These are phyloP conservation scores for Candida silvicultrix DNA, from an alignment of 805 yeast species.

Conservation along the genomic window DNA sequence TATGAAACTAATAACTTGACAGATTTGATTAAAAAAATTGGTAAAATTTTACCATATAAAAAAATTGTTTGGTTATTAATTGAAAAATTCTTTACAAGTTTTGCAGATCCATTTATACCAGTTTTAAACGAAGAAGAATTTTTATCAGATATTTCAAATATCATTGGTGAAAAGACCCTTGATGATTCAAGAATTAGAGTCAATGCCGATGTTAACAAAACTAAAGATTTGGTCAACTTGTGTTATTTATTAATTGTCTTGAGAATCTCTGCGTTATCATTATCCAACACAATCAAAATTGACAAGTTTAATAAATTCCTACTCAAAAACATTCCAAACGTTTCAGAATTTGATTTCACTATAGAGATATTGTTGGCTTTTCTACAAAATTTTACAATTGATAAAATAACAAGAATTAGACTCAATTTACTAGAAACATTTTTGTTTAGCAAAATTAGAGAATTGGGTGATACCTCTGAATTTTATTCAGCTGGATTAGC, in stretches of 20 bases:
- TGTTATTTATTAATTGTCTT: constrained; percentile 10
- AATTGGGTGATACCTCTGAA: not conserved
- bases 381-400: constrained; percentile 3
- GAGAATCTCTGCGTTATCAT: constrained; percentile 14
- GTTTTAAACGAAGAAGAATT: constrained; percentile 50
- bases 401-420: constrained; percentile 7
- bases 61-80: constrained; percentile 50
- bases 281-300: constrained; percentile 7
- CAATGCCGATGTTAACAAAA: constrained; percentile 13
- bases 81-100: constrained; percentile 37
- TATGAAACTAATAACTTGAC: constrained; percentile 9
- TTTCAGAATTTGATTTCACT: constrained; percentile 13
- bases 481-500: constrained; percentile 4
- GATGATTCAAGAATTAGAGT: constrained; percentile 22
- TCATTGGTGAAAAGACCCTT: constrained; percentile 35
- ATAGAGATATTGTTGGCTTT: constrained; percentile 11
- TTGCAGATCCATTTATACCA: constrained; percentile 54
- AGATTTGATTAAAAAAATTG: constrained; percentile 20
- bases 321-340: constrained; percentile 7
- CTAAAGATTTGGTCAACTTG: constrained; percentile 8
- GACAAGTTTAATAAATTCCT: constrained; percentile 9
- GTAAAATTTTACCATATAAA: constrained; percentile 44
- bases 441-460: constrained; percentile 6
- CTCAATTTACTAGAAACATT: constrained; percentile 7
- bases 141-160: constrained; percentile 29